Percentiles rank a stretch among this genome's conserved stretches.
Conservation (phyloP, 441 rosid genomes). For the Populus hybrid region DNA sequence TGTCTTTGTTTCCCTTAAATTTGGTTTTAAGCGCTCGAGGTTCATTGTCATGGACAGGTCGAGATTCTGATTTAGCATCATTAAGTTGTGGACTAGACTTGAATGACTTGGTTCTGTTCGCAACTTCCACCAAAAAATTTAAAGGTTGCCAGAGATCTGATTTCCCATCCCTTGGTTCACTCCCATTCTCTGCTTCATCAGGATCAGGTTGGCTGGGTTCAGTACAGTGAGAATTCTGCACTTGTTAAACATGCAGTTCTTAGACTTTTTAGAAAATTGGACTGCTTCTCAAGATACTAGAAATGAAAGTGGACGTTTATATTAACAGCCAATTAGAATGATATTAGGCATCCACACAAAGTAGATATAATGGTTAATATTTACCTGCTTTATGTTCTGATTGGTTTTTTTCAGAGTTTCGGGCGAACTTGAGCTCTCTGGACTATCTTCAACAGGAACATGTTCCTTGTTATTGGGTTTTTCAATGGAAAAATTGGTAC, state of each 20-base stretch:
- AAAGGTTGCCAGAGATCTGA: conserved; percentile 67
- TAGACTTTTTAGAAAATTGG: conserved; percentile 21
- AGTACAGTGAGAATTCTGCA: conserved; percentile 54
- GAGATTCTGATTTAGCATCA: conserved; percentile 43
- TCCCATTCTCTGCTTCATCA: conserved; percentile 27
- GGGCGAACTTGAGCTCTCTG: conserved; percentile 42
- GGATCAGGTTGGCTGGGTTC: conserved; percentile 45
- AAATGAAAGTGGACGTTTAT: neutral
- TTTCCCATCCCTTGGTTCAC: conserved; percentile 41
- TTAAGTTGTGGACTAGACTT: conserved; percentile 37
- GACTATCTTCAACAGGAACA: conserved; percentile 40
- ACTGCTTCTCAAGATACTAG: conserved; percentile 4
- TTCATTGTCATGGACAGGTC: conserved; percentile 28
- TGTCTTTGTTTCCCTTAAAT: conserved; percentile 37
- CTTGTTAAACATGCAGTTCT: conserved; percentile 8
- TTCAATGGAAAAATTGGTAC: conserved; percentile 35
- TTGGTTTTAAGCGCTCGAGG: conserved; percentile 33
- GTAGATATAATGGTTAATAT: conserved; percentile 11
- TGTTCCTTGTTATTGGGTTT: conserved; percentile 51
- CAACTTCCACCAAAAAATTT: conserved; percentile 74
- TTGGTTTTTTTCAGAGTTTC: conserved; percentile 34
- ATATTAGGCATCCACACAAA: conserved; percentile 5
- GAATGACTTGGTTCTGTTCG: conserved; percentile 59
- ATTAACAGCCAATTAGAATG: conserved; percentile 3
- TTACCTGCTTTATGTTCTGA: conserved; percentile 44